Percentiles rank a stretch among this genome's conserved stretches.
Evolutionary conservation across 331 rosid genomes (phyloP).

Genomic region (Erythrophleum ivorense): DNA sequence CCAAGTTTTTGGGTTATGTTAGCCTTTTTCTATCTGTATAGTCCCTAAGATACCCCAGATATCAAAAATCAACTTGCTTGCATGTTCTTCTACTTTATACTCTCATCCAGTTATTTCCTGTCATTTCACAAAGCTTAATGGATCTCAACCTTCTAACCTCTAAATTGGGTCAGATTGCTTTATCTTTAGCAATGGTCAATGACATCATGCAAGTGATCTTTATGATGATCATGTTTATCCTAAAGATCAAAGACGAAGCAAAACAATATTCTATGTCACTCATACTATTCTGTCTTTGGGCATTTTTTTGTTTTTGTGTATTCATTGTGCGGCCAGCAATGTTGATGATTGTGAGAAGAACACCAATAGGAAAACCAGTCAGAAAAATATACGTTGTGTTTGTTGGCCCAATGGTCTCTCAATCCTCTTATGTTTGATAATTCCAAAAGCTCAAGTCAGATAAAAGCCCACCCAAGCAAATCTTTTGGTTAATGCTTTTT

Average conservation of each 20-base stretch:
- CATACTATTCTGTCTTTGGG: not conserved
- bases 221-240: not conserved
- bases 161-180: conserved; percentile 59
- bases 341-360: conserved; percentile 11
- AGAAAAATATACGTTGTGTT: conserved; percentile 37
- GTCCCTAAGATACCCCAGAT: not conserved
- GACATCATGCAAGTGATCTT: conserved; percentile 37
- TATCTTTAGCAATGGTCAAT: conserved; percentile 48
- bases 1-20: not conserved
- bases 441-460: no score
- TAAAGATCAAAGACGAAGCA: rapidly evolving
- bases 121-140: conserved; percentile 40
- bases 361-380: conserved; percentile 56
- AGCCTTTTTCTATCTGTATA: not conserved
- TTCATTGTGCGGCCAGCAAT: conserved; percentile 40
- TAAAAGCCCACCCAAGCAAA: no score
- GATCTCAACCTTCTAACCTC: conserved; percentile 60
- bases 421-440: no score
- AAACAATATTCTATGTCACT: no score
- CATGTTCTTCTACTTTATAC: not conserved
- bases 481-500: no score
- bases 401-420: no score
- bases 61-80: rapidly evolving
- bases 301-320: not conserved
- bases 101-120: conserved; percentile 39